Evolutionary conservation across 2,329 filamentous ascomycete species (phyloP), one percentile per base, ranked within the genome.

Genomic region (Colletotrichum chrysophilum): DNA sequence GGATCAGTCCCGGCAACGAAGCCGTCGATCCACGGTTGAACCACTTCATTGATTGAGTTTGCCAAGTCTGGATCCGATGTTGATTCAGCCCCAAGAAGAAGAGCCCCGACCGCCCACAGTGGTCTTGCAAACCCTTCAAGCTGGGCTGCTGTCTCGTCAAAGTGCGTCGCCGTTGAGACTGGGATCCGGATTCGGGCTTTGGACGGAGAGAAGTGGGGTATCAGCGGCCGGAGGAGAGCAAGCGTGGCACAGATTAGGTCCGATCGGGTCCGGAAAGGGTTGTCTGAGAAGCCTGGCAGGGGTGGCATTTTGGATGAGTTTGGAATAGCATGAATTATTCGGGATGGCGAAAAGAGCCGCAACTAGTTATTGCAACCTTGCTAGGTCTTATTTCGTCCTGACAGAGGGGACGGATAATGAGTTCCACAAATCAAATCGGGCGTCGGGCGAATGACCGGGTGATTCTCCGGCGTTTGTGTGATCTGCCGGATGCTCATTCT

Each of bases 41-140:
- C 71, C 13, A 71, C 48, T 8, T 77, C 77, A 16, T 76, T 24
- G 43, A 78, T 60, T 3, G 62, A 21, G 1, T 34, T 36, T 6
- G 14, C 18, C 36, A 71, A 48, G 2, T 61, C n/a, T 18, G 62
- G 18, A 30, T 76, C 73, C 6, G 14, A 79, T 13, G 30, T 68
- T 14, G 66, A 58, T 13, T 60, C 68, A 4, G 14, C 28, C 2
- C 89, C 88, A 14, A 88, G 90, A 1, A 94, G 72, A 1, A 86
- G 71, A 2, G 80, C 80, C 0, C 80, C 82, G 1, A 86, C 78
- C 0, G 80, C 81, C 83, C 83, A 86, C 0, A 87, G 66, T 1
- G 85, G 85, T 2, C 85, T 79, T 0, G 86, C 86, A 74, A 86
- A 88, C 0, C 87, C 87, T 66, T 88, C 87, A 0, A 88, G 79